phyloP scores from a whole-genome alignment of 371 early-diverging fungal genomes.

The Entomophthora muscae region DNA sequence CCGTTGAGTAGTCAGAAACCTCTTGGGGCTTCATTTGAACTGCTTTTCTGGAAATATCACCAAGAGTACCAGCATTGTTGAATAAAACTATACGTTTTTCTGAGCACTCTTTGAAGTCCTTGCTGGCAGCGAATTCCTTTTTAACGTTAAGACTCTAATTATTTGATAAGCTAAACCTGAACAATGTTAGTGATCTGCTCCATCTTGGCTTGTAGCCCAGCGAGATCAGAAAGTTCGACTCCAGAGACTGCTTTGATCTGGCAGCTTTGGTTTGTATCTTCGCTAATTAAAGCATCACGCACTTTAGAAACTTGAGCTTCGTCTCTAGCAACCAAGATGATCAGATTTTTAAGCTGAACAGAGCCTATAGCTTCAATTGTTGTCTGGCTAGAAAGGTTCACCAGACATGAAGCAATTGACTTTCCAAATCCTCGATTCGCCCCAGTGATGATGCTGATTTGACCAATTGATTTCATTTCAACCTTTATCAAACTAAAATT shows the following conservation, averaged over 20 bases:
- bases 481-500: too few relatives aligned
- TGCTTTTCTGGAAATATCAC: conserved; percentile 46
- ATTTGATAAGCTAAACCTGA: background rate
- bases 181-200: conserved; percentile 13
- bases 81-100: conserved; percentile 27
- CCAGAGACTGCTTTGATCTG: background rate
- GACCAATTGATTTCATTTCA: background rate
- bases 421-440: conserved; percentile 69
- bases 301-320: conserved; percentile 9
- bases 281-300: conserved; percentile 11
- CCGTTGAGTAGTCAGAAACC: conserved; percentile 26
- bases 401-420: conserved; percentile 24
- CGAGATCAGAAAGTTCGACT: conserved; percentile 10
- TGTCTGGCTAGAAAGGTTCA: background rate
- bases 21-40: conserved; percentile 26
- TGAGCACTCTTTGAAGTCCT: background rate
- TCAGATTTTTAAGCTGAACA: conserved; percentile 33
- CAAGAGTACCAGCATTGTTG: conserved; percentile 70
- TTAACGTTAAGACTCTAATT: background rate
- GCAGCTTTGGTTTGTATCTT: conserved; percentile 15
- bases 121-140: background rate
- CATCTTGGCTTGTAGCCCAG: conserved; percentile 10
- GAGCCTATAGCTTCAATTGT: conserved; percentile 16
- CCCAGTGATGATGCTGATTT: conserved; percentile 43
- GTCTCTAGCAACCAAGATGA: conserved; percentile 5